These are phyloP conservation scores for Bremia lactucae DNA, from an alignment of 352 stramenopile genomes.

Conservation along the genomic window DNA sequence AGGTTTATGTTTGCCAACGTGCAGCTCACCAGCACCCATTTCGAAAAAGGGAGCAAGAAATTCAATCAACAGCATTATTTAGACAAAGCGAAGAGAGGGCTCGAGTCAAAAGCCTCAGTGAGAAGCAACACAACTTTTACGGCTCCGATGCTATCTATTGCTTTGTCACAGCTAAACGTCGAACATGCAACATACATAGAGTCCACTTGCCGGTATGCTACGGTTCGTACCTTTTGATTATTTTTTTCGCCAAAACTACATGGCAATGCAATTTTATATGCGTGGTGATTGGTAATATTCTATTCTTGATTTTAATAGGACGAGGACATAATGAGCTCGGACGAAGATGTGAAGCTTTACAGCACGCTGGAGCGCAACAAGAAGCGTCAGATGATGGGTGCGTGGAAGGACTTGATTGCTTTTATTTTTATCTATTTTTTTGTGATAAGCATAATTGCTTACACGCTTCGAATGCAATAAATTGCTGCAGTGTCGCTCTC, in stretches of 20 bases:
- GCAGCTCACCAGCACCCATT: slow-evolving; percentile 75
- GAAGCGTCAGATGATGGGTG: slow-evolving; percentile 57
- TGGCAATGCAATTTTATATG: too few relatives aligned
- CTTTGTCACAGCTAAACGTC: slow-evolving; percentile 38
- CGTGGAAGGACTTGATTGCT: too few relatives aligned
- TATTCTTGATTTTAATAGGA: too few relatives aligned
- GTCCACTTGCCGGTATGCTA: slow-evolving; percentile 79
- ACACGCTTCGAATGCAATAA: neutral
- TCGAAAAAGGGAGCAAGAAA: slow-evolving; percentile 60
- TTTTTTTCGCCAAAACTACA: too few relatives aligned
- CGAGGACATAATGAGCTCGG: slow-evolving; percentile 31
- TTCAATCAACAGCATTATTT: slow-evolving; percentile 46
- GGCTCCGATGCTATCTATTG: slow-evolving; percentile 83
- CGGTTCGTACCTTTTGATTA: too few relatives aligned
- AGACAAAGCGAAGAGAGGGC: slow-evolving; percentile 21
- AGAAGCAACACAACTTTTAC: slow-evolving; percentile 13
- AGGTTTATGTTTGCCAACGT: slow-evolving; percentile 56
- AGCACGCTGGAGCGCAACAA: slow-evolving; percentile 51
- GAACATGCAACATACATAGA: slow-evolving; percentile 8
- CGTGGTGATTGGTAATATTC: too few relatives aligned
- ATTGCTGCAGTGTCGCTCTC: slow-evolving; percentile 30
- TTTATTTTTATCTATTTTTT: neutral
- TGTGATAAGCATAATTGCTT: neutral
- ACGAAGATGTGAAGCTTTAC: slow-evolving; percentile 64
- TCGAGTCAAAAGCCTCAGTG: neutral